Conservation (phyloP, 164 flowering plant species). For the Kalanchoe fedtschenkoi region DNA sequence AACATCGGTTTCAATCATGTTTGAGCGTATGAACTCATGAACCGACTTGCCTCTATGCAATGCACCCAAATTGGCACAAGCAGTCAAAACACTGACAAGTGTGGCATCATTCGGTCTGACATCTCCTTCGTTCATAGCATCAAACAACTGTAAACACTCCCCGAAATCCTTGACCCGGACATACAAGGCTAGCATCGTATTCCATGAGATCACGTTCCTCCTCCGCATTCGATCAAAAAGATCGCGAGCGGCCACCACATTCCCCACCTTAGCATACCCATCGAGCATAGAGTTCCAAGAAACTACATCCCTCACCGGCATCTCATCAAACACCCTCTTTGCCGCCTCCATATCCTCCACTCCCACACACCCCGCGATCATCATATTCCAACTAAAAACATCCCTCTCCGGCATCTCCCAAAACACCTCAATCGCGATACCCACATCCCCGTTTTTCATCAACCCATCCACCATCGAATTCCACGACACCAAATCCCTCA, state of each 20-base stretch:
- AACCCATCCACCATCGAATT: conserved; percentile 61
- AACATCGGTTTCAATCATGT: conserved; percentile 4
- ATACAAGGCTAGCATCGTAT: conserved; percentile 32
- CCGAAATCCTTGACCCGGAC: conserved; percentile 7
- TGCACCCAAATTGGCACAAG: conserved; percentile 5
- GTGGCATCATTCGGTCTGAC: conserved; percentile 6
- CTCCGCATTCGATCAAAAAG: conserved; percentile 50
- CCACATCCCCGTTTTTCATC: conserved; percentile 42
- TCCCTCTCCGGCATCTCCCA: conserved; percentile 6
- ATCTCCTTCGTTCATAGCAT: conserved; percentile 3
- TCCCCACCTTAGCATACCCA: conserved; percentile 57
- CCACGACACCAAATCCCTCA: conserved; percentile 42
- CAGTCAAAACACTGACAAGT: conserved; percentile 1
- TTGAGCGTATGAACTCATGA: conserved; percentile 3
- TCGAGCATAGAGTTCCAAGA: conserved; percentile 4
- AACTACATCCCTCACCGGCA: conserved; percentile 8
- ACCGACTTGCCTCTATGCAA: conserved; percentile 4
- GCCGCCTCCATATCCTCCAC: conserved; percentile 5
- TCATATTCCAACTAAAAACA: conserved; percentile 6
- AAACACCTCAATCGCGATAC: conserved; percentile 31
- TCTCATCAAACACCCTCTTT: conserved; percentile 5
- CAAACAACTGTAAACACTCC: conserved; percentile 2
- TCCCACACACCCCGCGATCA: conserved; percentile 5
- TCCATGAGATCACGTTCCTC: conserved; percentile 66
- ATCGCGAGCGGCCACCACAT: conserved; percentile 44